A percentile compares a stretch with the other conserved stretches of the same genome.
These are phyloP conservation scores for Aspergillus puulaauensis DNA, from an alignment of 2,329 filamentous ascomycete genomes.

Conservation along the genomic window DNA sequence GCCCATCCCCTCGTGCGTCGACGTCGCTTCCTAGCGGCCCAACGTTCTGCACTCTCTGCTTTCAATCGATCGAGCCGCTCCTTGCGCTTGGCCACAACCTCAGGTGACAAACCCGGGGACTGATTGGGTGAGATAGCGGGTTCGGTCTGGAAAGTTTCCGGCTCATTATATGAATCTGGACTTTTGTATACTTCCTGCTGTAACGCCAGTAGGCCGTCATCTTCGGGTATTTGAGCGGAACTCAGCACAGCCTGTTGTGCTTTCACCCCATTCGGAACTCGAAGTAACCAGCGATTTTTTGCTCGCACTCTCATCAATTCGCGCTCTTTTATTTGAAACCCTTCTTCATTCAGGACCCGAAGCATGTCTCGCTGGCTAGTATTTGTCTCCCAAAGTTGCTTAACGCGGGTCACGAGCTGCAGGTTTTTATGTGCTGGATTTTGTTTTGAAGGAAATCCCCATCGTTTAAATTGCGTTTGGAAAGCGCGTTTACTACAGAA, in stretches of 20 bases:
- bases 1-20: constrained; percentile 68
- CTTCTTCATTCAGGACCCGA: constrained; percentile 66
- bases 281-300: constrained; percentile 67
- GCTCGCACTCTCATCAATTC: constrained; percentile 69
- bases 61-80: constrained; percentile 56
- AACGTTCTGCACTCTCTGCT: constrained; percentile 61
- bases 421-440: constrained; percentile 70
- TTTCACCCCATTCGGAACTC: constrained; percentile 61
- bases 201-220: constrained; percentile 38
- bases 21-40: constrained; percentile 64
- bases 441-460: constrained; percentile 76
- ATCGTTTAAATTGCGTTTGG: constrained; percentile 73
- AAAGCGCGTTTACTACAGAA: constrained; percentile 66
- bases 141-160: constrained; percentile 25
- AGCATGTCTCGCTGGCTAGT: constrained; percentile 72
- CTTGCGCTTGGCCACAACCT: constrained; percentile 54
- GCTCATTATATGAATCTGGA: constrained; percentile 28
- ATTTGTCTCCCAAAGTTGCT: constrained; percentile 76
- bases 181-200: constrained; percentile 41
- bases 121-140: constrained; percentile 26
- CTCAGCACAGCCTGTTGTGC: constrained; percentile 32
- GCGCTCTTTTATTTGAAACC: constrained; percentile 69
- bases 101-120: constrained; percentile 37
- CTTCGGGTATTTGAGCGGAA: constrained; percentile 28
- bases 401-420: constrained; percentile 66